A percentile compares a stretch with the other conserved stretches of the same genome.
Conservation (phyloP, 192 early-diverging fungal genomes). For the Obelidium mucronatum region DNA sequence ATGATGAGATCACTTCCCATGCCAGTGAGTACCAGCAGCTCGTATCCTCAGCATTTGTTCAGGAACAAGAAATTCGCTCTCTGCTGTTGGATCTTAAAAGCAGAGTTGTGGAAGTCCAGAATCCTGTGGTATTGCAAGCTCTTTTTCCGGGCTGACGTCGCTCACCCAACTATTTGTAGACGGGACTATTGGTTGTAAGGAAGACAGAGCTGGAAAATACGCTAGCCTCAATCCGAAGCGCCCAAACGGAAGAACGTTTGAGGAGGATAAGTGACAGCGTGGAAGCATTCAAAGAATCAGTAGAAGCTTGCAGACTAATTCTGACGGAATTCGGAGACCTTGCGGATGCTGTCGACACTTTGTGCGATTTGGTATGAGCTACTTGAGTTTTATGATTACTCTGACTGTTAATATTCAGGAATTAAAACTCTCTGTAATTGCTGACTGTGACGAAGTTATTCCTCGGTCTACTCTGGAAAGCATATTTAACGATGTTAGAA, state of each 20-base stretch:
- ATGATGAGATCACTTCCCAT: conserved; percentile 13
- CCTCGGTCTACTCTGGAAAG: neutral
- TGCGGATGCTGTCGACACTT: conserved; percentile 17
- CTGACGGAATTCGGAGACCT: conserved; percentile 28
- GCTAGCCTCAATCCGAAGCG: neutral
- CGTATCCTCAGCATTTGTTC: neutral
- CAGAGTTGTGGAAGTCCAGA: neutral
- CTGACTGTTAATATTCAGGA: conserved; percentile 6
- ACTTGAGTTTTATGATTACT: neutral
- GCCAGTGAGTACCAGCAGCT: neutral
- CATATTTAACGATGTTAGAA: conserved; percentile 4
- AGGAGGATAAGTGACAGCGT: neutral
- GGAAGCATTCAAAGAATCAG: conserved; percentile 16
- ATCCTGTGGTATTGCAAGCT: conserved; percentile 3
- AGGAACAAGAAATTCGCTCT: neutral
- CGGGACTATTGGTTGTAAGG: neutral
- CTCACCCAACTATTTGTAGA: neutral
- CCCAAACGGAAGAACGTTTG: neutral
- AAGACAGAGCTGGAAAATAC: neutral
- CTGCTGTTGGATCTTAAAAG: neutral
- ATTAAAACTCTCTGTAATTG: neutral
- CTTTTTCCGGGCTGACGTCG: too few species aligned
- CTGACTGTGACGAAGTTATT: conserved; percentile 11
- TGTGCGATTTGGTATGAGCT: conserved; percentile 8
- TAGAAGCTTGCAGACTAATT: conserved; percentile 16